These are phyloP conservation scores for Ensete glaucum DNA, from an alignment of 176 grass and related monocot species.

Conservation along the genomic window DNA sequence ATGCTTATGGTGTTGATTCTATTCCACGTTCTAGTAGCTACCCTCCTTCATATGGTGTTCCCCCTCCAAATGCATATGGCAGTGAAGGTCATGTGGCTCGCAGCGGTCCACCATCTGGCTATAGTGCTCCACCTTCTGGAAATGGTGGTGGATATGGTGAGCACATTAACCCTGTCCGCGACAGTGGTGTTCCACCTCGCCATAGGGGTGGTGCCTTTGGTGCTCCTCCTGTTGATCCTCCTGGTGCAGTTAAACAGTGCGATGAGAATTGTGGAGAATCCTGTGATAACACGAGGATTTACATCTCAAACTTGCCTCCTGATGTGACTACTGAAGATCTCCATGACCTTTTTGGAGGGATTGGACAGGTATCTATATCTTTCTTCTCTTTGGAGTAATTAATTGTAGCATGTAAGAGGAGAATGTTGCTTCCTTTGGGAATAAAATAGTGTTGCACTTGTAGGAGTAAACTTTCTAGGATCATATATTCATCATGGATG, in stretches of 20 bases:
- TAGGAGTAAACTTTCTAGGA: too few species aligned
- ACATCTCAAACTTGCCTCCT: slow-evolving; percentile 97
- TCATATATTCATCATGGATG: too few species aligned
- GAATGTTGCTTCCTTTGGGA: too few species aligned
- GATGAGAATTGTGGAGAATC: slow-evolving; percentile 79
- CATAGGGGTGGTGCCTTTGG: slow-evolving; percentile 33
- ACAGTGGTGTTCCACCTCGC: slow-evolving; percentile 37
- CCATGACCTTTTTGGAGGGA: slow-evolving; percentile 89
- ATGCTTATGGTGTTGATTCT: slow-evolving; percentile 55
- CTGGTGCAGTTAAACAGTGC: slow-evolving; percentile 71
- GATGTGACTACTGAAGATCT: slow-evolving; percentile 90
- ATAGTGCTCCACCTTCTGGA: slow-evolving; percentile 16
- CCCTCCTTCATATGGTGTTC: slow-evolving; percentile 64
- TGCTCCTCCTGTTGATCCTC: slow-evolving; percentile 27
- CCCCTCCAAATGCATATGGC: slow-evolving; percentile 47
- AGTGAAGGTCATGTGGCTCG: slow-evolving; percentile 31
- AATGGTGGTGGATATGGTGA: slow-evolving; percentile 67
- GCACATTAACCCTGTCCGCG: slow-evolving; percentile 30
- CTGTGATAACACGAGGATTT: slow-evolving; percentile 96
- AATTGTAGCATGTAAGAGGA: too few species aligned
- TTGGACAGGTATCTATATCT: slow-evolving; percentile 56
- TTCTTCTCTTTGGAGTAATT: not conserved
- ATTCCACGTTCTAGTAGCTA: slow-evolving; percentile 66
- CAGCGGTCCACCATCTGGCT: slow-evolving; percentile 32
- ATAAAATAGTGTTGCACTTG: too few species aligned